Evolutionary conservation across 2,329 filamentous ascomycete species (phyloP).

Genomic region (Chalaropsis ovoidea): DNA sequence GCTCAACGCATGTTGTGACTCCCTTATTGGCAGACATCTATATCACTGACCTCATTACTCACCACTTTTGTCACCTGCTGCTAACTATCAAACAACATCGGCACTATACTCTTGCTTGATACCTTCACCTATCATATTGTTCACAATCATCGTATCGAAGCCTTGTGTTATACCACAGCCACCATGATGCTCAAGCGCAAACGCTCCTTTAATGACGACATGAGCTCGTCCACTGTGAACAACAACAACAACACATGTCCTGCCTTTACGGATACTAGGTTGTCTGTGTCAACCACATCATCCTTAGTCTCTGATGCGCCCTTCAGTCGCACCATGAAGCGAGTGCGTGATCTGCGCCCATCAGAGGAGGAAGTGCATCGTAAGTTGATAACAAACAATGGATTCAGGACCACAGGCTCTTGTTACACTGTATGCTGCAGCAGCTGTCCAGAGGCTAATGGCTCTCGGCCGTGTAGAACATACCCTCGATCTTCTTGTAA

Average conservation of each 20-base stretch:
- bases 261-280: not conserved
- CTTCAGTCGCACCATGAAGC: slow-evolving; percentile 49
- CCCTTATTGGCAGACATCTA: not conserved
- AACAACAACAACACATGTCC: not conserved
- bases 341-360: slow-evolving; percentile 49
- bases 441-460: slow-evolving; percentile 25
- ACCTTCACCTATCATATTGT: not conserved
- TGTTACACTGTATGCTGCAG: not conserved
- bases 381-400: slow-evolving; percentile 33
- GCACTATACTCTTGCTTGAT: no score
- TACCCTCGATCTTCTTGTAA: slow-evolving; percentile 49
- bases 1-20: not conserved
- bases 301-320: slow-evolving; percentile 23
- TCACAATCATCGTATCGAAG: not conserved
- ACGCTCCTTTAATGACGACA: slow-evolving; percentile 47
- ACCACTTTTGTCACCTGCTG: not conserved
- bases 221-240: slow-evolving; percentile 31
- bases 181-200: slow-evolving; percentile 53
- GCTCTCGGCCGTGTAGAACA: slow-evolving; percentile 36
- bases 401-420: not conserved
- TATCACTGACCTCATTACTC: not conserved
- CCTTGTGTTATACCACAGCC: not conserved
- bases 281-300: slow-evolving; percentile 5
- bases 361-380: slow-evolving; percentile 47
- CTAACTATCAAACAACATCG: not conserved